Evolutionary conservation across 352 stramenopile genomes (phyloP).

Genomic region (Pythium pyrilobum): DNA sequence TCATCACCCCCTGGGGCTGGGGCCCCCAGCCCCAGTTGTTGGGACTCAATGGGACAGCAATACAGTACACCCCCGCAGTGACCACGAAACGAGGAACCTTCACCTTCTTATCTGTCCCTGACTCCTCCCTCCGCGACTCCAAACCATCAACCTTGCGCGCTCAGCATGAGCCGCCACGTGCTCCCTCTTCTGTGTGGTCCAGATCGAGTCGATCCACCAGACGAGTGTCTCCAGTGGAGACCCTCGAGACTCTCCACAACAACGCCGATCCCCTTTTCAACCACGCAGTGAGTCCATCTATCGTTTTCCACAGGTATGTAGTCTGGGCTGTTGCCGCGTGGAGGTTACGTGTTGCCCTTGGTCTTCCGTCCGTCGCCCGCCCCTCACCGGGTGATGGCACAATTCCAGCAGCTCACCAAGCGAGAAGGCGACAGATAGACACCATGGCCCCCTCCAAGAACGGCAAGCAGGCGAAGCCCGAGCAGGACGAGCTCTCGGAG

Average conservation of each 20-base stretch:
- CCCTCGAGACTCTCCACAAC: background rate
- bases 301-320: slow-evolving; percentile 8
- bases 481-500: slow-evolving; percentile 62
- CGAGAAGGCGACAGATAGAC: background rate
- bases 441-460: slow-evolving; percentile 56
- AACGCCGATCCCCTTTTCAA: slow-evolving; percentile 1
- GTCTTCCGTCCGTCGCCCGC: too few relatives aligned
- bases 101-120: too few relatives aligned
- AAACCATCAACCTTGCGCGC: too few relatives aligned
- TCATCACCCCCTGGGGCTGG: background rate
- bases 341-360: slow-evolving; percentile 16
- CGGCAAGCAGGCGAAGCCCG: slow-evolving; percentile 39
- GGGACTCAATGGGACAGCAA: background rate
- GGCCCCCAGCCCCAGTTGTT: too few relatives aligned
- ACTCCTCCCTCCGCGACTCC: too few relatives aligned
- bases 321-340: background rate
- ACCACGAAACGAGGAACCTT: too few relatives aligned
- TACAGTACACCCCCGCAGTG: too few relatives aligned
- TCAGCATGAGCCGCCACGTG: too few relatives aligned
- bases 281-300: background rate
- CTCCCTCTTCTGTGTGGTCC: too few relatives aligned
- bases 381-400: too few relatives aligned
- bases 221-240: too few relatives aligned
- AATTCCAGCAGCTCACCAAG: background rate
- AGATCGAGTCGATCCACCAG: too few relatives aligned